Evolutionary conservation across 176 grass and related monocot genomes (phyloP).

Genomic region (Poa annua): DNA sequence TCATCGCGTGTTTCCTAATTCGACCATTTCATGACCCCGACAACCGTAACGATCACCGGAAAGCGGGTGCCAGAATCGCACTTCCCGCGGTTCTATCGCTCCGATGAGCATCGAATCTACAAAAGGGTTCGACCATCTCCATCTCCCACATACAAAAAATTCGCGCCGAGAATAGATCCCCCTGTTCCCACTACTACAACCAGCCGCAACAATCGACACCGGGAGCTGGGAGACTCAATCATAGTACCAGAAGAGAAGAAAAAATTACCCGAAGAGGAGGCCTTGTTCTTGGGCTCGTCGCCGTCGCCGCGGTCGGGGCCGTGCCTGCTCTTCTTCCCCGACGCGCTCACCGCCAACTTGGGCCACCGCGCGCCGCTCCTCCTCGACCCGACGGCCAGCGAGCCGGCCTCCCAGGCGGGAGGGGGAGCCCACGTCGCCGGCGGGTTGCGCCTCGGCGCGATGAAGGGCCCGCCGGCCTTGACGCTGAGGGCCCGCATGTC

Average conservation of each 20-base stretch:
- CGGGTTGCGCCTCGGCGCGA: slow-evolving; percentile 20
- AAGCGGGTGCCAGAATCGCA: background rate
- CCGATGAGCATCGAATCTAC: slow-evolving; percentile 36
- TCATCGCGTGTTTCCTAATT: too few species aligned
- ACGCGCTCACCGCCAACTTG: slow-evolving; percentile 52
- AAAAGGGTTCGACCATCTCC: background rate
- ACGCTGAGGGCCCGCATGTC: slow-evolving; percentile 66
- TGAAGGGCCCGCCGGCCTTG: slow-evolving; percentile 46
- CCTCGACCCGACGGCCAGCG: slow-evolving; percentile 2
- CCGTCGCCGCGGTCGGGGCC: slow-evolving; percentile 37
- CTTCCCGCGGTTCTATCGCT: background rate
- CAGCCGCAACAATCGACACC: background rate
- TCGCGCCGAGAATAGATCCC: slow-evolving; percentile 29
- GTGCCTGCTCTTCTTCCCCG: slow-evolving; percentile 62
- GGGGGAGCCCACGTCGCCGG: slow-evolving; percentile 21
- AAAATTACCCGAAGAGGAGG: slow-evolving; percentile 49
- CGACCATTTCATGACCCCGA: background rate
- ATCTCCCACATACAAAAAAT: background rate
- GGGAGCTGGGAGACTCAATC: background rate
- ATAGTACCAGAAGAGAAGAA: background rate
- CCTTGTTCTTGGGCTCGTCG: slow-evolving; percentile 48
- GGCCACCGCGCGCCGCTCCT: slow-evolving; percentile 35
- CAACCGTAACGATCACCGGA: background rate
- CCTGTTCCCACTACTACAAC: background rate
- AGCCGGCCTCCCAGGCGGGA: slow-evolving; percentile 35